Conservation (phyloP, 192 early-diverging fungal species). For the Entomortierella parvispora region DNA sequence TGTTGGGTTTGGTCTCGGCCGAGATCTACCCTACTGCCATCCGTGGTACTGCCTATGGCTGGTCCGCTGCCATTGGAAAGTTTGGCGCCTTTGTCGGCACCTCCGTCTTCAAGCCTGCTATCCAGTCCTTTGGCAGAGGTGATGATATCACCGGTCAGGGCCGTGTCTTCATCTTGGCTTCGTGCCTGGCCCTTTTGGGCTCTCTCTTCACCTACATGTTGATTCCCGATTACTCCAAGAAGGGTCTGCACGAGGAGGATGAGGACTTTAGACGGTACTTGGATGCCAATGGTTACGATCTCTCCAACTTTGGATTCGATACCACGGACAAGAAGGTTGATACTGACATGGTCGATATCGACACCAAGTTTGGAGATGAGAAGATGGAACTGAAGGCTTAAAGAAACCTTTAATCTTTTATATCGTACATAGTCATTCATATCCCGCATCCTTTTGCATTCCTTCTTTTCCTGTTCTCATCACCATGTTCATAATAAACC, state of each 20-base stretch:
- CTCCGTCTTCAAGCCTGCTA: slow-evolving; percentile 50
- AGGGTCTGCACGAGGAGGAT: slow-evolving; percentile 51
- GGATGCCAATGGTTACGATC: slow-evolving; percentile 58
- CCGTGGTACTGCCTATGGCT: slow-evolving; percentile 56
- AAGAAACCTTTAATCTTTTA: no score
- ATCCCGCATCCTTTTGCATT: no score
- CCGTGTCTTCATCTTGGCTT: slow-evolving; percentile 55
- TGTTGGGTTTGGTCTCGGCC: slow-evolving; percentile 44
- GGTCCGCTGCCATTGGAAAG: slow-evolving; percentile 52
- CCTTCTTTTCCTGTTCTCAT: no score
- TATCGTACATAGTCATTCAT: no score
- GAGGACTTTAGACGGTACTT: slow-evolving; percentile 55
- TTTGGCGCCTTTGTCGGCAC: slow-evolving; percentile 47
- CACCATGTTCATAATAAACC: no score
- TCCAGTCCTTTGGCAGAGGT: slow-evolving; percentile 27
- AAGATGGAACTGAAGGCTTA: no score
- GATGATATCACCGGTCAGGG: slow-evolving; percentile 44
- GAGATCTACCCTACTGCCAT: slow-evolving; percentile 61
- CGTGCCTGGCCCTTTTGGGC: slow-evolving; percentile 53
- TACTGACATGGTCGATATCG: not conserved
- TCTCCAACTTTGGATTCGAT: slow-evolving; percentile 16
- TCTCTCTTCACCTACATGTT: slow-evolving; percentile 47
- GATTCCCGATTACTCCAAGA: slow-evolving; percentile 55
- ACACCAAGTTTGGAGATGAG: not conserved
- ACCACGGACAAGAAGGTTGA: not conserved